Percentiles rank a stretch among this genome's conserved stretches.
These are phyloP conservation scores for Casuarina glauca DNA, from an alignment of 306 rosid species.

Conservation along the genomic window DNA sequence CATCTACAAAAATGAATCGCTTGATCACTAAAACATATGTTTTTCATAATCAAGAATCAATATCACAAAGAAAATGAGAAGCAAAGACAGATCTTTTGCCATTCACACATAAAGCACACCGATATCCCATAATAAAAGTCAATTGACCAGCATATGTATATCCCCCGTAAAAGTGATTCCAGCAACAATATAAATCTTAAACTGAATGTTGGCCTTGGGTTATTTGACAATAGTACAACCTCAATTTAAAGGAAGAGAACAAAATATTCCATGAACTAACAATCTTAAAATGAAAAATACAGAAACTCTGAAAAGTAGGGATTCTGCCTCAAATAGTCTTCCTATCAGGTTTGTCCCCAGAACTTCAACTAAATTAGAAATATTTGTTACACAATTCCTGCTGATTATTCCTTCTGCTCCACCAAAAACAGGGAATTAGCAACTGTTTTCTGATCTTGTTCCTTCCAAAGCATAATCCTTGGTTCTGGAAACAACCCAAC, in stretches of 20 bases:
- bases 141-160: background rate
- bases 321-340: background rate
- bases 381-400: background rate
- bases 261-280: background rate
- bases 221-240: background rate
- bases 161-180: background rate
- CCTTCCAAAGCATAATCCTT: background rate
- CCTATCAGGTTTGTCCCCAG: background rate
- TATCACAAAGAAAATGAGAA: slow-evolving; percentile 7
- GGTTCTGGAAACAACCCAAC: background rate
- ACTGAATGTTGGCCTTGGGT: background rate
- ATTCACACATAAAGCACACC: slow-evolving; percentile 16
- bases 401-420: background rate
- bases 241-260: background rate
- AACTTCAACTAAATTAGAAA: background rate
- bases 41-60: slow-evolving; percentile 22
- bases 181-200: background rate
- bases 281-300: background rate
- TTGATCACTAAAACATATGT: slow-evolving; percentile 27
- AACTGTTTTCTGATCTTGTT: background rate
- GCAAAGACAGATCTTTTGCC: background rate
- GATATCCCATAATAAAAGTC: background rate
- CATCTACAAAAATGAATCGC: slow-evolving; percentile 51
- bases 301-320: background rate
- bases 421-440: background rate